Base-by-base conservation (phyloP, 768 basidiomycete species). In the Chalciporus sphaerocephalus region DNA sequence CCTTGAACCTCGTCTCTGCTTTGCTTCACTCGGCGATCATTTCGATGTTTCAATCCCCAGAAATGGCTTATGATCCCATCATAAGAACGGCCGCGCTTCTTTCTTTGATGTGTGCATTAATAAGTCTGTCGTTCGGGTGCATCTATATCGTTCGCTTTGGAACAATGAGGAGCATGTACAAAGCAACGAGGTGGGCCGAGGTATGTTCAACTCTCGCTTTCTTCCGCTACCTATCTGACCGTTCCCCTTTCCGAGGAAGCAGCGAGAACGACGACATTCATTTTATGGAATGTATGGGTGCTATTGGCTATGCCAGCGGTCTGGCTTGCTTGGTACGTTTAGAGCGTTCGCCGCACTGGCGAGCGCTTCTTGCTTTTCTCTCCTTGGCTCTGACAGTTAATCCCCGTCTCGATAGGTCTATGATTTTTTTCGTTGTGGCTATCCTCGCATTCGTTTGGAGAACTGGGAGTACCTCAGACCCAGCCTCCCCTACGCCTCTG, bases 81-180 rank as follows among this genome's bases (percentile, higher is more conserved):
- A 81, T 78, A 4, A 75, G 85, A 33, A 81, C 78, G 2, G 67
- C 75, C 0, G 81, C 83, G 0, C 65, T 87, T 4, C 56, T 84
- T n/a, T 84, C 84, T 4, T 65, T 88, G 16, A 69, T 80, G 0
- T 85, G 76, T 28, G 80, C 83, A 1, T 55, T 87, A 48, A 80
- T 87, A 77, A 85, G 84, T 52, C 66, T 88, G 17, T 75, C 75
- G 3, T 89, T 79, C 56, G 87, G 87, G 0, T 86, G 86, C 52
- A 72, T 85, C 44, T 88, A 83, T 61, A 87, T 84, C 13, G 69
- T 88, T 13, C 69, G 83, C 21, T 88, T 88, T 47, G 76, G 78
- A 12, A 79, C 75, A 1, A 88, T 89, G 86, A 73, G 76, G 34
- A 83, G 73, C 50, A 84, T 86, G 79, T 71, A 79, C 53, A 78